Evolutionary conservation across 202 grass and related monocot genomes (phyloP), one percentile per base, ranked within the genome.

Genomic region (Zizania palustris): DNA sequence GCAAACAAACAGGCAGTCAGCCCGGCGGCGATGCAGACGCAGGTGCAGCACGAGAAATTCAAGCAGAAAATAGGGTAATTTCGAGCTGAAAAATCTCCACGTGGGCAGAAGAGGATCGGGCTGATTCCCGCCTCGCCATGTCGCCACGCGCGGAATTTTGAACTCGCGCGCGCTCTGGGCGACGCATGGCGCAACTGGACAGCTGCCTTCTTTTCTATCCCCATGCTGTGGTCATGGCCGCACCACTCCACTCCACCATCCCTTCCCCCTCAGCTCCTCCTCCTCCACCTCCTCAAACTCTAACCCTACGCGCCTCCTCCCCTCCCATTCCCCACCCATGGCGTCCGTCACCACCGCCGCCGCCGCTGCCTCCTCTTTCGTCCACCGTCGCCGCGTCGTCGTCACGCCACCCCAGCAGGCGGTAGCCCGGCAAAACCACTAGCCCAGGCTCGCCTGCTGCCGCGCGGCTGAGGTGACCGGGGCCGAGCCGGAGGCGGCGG

Each of bases 381-480:
- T 4, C 81, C 61, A 45, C 46, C 86, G 38, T 9, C 45, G 49
- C 58, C 12, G 4, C 63, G 33, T 3, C 45, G 45, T 9, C 71
- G n/a, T 3, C n/a, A n/a, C 56, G 36, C 45, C 65, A 5, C 49
- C 13, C 15, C 82, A 3, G 16, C 54, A n/a, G 9, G n/a, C n/a
- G n/a, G n/a, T n/a, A n/a, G n/a, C n/a, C n/a, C n/a, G n/a, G n/a
- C 63, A 22, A 19, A 44, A 40, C 19, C 22, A 43, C 50, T 14
- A 7, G 21, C n/a, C 19, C 36, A 86, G 87, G 70, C 49, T 92
- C 72, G 28, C 79, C n/a, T n/a, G n/a, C 18, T 98, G 96, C 89
- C 90, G 80, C 38, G 96, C 96, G 43, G 73, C 96, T 44, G 91
- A 95, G 64, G 85, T 94, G 60, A 94, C 94, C 28, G 84, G 90